A percentile compares a stretch with the other conserved stretches of the same genome.
Conservation (phyloP, 2,329 filamentous ascomycete species). For the Pyricularia grisea region DNA sequence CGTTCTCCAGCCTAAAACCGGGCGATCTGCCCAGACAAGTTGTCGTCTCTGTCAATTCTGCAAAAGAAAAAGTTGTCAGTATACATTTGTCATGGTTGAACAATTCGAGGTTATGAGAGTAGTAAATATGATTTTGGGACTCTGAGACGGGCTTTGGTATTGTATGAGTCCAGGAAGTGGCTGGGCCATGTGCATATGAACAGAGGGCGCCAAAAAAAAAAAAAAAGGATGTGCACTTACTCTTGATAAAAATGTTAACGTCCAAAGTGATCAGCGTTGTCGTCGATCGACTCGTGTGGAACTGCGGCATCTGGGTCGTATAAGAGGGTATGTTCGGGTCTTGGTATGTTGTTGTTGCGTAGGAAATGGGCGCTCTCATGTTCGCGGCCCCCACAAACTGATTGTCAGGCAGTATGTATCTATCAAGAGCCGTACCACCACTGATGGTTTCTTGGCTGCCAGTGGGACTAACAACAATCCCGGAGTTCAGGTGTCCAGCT, state of each 20-base stretch:
- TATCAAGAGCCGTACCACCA: not conserved
- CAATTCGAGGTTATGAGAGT: too few relatives aligned
- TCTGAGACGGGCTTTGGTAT: not conserved
- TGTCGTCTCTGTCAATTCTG: constrained; percentile 18
- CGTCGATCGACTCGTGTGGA: not conserved
- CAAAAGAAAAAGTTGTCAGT: not conserved
- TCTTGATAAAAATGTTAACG: constrained; percentile 16
- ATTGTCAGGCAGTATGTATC: not conserved
- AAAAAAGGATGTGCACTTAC: constrained; percentile 9
- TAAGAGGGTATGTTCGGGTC: not conserved
- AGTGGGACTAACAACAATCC: not conserved
- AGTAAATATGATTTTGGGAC: not conserved
- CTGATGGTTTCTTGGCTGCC: not conserved
- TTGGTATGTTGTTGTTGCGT: not conserved
- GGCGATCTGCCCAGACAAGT: constrained; percentile 21
- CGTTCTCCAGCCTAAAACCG: constrained; percentile 18
- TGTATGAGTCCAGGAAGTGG: not conserved
- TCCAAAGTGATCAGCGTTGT: constrained; percentile 15
- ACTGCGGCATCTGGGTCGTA: not conserved
- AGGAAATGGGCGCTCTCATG: not conserved
- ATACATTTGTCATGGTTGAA: not conserved
- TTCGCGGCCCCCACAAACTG: not conserved
- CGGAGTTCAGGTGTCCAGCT: not conserved
- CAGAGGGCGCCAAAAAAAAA: not conserved
- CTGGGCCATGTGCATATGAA: not conserved